phyloP scores from a whole-genome alignment of 306 rosid genomes.

The Castanea mollissima region DNA sequence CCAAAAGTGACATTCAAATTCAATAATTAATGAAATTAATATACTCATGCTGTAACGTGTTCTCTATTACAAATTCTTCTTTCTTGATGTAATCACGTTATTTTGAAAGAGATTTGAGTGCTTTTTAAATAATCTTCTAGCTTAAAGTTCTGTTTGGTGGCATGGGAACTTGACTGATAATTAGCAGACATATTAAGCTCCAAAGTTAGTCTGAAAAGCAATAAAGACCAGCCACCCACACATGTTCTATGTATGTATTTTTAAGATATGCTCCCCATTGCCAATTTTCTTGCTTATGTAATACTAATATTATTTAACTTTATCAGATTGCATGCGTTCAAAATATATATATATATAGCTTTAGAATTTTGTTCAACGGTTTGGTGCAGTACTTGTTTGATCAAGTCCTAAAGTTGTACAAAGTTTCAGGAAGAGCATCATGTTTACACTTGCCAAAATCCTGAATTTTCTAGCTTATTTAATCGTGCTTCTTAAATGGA shows the following conservation, averaged over 20 bases:
- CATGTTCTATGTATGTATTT: too few relatives aligned
- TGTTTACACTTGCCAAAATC: not conserved
- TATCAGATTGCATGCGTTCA: not conserved
- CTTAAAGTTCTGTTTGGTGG: not conserved
- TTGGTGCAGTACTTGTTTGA: conserved; percentile 24
- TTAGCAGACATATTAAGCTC: not conserved
- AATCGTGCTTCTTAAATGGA: too few relatives aligned
- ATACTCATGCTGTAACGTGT: too few relatives aligned
- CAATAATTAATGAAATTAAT: not conserved
- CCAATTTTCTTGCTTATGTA: not conserved
- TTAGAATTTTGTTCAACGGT: conserved; percentile 2
- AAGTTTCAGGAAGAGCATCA: not conserved
- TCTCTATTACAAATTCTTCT: too few relatives aligned
- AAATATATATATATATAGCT: not conserved
- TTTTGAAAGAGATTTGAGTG: too few relatives aligned
- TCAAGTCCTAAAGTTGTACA: not conserved
- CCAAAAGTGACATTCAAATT: not conserved
- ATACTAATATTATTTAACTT: not conserved
- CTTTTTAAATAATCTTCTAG: not conserved
- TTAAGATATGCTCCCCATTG: too few relatives aligned
- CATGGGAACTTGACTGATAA: not conserved
- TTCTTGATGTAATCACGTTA: too few relatives aligned
- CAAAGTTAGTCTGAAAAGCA: not conserved
- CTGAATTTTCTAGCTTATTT: not conserved
- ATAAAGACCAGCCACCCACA: too few relatives aligned